Evolutionary conservation across 2,329 filamentous ascomycete species (phyloP).

Genomic region (Sclerotinia spermophila): DNA sequence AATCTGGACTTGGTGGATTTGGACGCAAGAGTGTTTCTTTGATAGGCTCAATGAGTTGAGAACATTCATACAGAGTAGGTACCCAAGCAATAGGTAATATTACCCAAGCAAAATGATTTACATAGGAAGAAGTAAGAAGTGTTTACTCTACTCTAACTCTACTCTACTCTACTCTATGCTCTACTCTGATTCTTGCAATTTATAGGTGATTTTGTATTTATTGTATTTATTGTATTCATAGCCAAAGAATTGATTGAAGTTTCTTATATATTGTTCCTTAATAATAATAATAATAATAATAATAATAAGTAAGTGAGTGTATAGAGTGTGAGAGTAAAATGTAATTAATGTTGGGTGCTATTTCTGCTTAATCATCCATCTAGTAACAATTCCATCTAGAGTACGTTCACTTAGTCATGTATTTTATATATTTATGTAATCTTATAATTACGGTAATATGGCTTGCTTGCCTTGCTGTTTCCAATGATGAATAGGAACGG

Average conservation of each 20-base stretch:
- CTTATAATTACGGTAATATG: too few species aligned
- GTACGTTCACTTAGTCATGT: too few species aligned
- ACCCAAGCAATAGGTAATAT: neutral
- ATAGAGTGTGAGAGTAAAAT: neutral
- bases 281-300: too few species aligned
- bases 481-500: conserved; percentile 5
- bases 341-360: neutral
- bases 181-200: too few species aligned
- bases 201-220: neutral
- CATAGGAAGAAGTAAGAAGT: too few species aligned
- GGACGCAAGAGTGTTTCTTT: neutral
- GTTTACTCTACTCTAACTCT: too few species aligned
- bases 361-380: neutral
- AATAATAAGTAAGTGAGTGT: neutral
- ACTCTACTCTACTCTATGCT: too few species aligned
- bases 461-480: neutral
- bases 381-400: neutral
- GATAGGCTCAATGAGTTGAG: neutral
- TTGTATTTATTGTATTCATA: neutral
- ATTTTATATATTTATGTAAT: neutral
- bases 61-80: neutral
- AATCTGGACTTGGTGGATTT: neutral
- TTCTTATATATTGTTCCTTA: too few species aligned
- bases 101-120: neutral
- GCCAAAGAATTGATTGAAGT: neutral